Evolutionary conservation across 139 green algal species (phyloP).

Genomic region (Coelastrella sp.): DNA sequence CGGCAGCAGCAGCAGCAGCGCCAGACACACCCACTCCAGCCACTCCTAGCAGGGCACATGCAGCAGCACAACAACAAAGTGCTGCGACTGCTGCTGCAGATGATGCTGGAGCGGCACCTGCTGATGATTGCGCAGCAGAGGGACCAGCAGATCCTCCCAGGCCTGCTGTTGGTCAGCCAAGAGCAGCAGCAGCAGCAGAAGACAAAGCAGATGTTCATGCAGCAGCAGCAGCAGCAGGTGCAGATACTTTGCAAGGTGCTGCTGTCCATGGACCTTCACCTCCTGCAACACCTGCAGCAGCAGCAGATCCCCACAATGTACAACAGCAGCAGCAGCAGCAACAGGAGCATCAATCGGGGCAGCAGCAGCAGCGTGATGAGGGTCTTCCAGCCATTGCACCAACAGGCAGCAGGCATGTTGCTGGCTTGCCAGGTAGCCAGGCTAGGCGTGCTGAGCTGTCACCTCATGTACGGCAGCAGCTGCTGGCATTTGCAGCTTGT

Average conservation of each 20-base stretch:
- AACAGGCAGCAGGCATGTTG: too few relatives aligned
- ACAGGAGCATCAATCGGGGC: too few relatives aligned
- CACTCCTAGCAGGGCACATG: background rate
- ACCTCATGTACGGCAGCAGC: background rate
- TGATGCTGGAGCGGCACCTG: background rate
- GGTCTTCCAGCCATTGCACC: background rate
- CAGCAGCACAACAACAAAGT: background rate
- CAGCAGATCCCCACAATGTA: background rate
- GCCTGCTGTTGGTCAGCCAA: background rate
- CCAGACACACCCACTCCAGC: background rate
- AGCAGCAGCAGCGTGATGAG: background rate
- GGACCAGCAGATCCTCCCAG: background rate
- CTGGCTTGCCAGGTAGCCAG: too few relatives aligned
- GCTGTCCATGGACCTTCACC: background rate
- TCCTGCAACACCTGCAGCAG: background rate
- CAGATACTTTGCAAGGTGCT: background rate
- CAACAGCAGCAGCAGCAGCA: background rate
- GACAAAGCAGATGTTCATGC: background rate
- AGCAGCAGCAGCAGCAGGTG: background rate
- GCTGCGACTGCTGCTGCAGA: background rate
- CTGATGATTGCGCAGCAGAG: background rate
- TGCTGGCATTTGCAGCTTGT: conserved; percentile 44
- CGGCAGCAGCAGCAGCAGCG: background rate
- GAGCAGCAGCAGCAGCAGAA: conserved; percentile 10
- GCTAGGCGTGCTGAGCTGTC: background rate